Evolutionary conservation across 306 rosid genomes (phyloP), one percentile per base, ranked within the genome.

Genomic region (Morella rubra): DNA sequence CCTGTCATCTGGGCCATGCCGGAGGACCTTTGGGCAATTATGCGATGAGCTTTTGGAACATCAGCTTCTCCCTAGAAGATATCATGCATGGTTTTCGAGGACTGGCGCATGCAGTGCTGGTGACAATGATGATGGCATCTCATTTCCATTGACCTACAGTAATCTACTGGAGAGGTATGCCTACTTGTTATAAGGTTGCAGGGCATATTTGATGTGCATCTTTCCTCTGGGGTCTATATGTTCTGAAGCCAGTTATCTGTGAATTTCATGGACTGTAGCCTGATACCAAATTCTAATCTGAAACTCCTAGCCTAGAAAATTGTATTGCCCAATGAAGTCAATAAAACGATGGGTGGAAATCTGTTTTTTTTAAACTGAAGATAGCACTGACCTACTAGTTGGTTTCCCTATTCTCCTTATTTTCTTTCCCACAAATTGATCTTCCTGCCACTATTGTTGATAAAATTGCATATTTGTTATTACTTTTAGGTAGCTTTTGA

Each of bases 1-100:
- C 83, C 82, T 90, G 83, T 85, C 96, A 75, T 72, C 82, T 18
- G 98, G 98, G 77, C 98, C 98, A 73, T 93, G 91, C 81, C 87
- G 75, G 86, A 86, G 78, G 84, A 84, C 91, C 82, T 89, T 85
- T 72, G 72, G 73, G 71, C 91, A 89, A 75, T 78, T 93, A 70
- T 79, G 84, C 81, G 83, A 80, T 78, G 98, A 93, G 80, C 93
- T 93, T 85, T 66, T 89, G 69, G 93, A 93, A 74, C 88, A 90
- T 80, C 91, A 80, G 79, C 98, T 93, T 75, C 86, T 93, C 9
- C 98, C 98, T 70, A 87, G 98, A 89, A 89, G 98, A 81, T 90
- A 90, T 86, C 98, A 93, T 87, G 90, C 96, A 76, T 84, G 91
- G 94, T 93, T 77, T 93, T 93, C 96, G 69, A 86, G 96, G 75